phyloP scores from a whole-genome alignment of 1,139 yeast species.

The Kazachstania sp. region DNA sequence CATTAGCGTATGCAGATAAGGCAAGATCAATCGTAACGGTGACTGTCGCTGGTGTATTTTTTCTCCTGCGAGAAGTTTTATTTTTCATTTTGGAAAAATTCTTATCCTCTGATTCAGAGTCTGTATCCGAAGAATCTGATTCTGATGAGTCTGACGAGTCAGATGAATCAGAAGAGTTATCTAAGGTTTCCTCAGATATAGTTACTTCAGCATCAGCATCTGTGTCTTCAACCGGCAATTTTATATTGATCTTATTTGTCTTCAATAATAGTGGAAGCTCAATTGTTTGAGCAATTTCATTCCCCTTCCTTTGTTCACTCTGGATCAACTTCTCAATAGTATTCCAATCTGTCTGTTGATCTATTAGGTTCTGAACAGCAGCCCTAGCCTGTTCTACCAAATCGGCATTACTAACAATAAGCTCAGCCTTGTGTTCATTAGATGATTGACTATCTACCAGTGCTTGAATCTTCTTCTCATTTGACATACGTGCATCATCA shows the following conservation, averaged over 20 bases:
- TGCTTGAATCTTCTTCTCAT: constrained; percentile 60
- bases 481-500: constrained; percentile 66
- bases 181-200: constrained; percentile 8
- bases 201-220: constrained; percentile 7
- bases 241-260: constrained; percentile 57
- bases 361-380: constrained; percentile 57
- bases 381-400: constrained; percentile 63
- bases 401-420: constrained; percentile 62
- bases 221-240: constrained; percentile 37
- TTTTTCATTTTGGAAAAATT: constrained; percentile 11
- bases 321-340: constrained; percentile 71
- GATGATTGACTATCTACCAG: constrained; percentile 55
- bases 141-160: constrained; percentile 8
- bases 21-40: constrained; percentile 60
- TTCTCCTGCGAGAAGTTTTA: constrained; percentile 10
- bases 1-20: constrained; percentile 81
- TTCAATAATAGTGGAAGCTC: constrained; percentile 62
- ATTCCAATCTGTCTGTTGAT: constrained; percentile 92
- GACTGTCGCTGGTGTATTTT: constrained; percentile 12
- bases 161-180: constrained; percentile 2
- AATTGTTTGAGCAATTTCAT: constrained; percentile 54
- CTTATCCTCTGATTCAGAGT: constrained; percentile 8
- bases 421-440: constrained; percentile 62
- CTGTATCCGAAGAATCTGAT: background rate
- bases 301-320: constrained; percentile 61